phyloP scores from a whole-genome alignment of 2,329 filamentous ascomycete genomes.

The Colletotrichum filicis region DNA sequence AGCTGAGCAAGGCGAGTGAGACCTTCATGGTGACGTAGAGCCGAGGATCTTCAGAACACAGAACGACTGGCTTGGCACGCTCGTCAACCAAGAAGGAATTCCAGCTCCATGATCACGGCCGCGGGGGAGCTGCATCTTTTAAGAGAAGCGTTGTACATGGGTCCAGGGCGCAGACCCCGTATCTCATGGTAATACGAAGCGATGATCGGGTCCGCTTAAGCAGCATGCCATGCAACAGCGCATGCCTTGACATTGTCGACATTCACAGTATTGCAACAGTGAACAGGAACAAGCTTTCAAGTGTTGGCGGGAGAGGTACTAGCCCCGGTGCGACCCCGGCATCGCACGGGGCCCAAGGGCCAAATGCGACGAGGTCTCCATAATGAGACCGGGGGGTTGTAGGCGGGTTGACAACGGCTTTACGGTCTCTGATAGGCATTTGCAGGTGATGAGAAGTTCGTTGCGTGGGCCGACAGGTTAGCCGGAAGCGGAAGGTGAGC shows the following conservation, averaged over 20 bases:
- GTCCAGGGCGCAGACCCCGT: background rate
- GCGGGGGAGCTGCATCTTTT: background rate
- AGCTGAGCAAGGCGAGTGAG: slow-evolving; percentile 20
- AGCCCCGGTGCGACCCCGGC: background rate
- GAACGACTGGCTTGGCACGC: background rate
- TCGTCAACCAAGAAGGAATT: background rate
- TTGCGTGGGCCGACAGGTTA: slow-evolving; percentile 20
- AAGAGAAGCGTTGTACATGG: slow-evolving; percentile 9
- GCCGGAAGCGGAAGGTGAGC: slow-evolving; percentile 30
- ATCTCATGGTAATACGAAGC: background rate
- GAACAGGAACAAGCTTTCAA: slow-evolving; percentile 27
- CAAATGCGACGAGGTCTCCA: background rate
- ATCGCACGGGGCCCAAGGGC: background rate
- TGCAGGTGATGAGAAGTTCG: background rate
- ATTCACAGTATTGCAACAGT: background rate
- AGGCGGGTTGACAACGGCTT: background rate
- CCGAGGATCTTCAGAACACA: background rate
- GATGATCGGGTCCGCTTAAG: background rate
- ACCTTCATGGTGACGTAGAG: slow-evolving; percentile 23
- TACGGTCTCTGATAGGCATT: slow-evolving; percentile 15
- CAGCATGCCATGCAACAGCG: background rate
- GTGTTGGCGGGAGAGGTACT: slow-evolving; percentile 3
- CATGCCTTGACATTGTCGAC: background rate
- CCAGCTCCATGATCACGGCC: background rate
- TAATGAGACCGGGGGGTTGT: background rate